A percentile compares a stretch with the other conserved stretches of the same genome.
Conservation (phyloP, 2,329 filamentous ascomycete species). For the Colletotrichum orchidophilum region DNA sequence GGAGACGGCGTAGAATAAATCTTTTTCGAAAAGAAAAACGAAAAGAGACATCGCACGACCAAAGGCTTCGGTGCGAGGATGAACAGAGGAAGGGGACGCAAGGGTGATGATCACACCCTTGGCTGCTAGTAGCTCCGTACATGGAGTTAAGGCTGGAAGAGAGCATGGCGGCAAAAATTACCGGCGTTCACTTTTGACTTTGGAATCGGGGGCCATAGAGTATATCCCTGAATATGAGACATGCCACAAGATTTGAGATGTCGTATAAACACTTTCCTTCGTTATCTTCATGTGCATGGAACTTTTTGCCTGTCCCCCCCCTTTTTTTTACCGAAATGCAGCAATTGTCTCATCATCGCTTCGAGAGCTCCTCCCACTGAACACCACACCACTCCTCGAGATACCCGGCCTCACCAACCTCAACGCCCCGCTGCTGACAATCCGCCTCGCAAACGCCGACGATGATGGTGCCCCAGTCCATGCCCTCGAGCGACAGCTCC, state of each 20-base stretch:
- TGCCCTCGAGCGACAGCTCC: constrained; percentile 78
- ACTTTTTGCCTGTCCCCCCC: constrained; percentile 35
- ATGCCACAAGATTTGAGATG: constrained; percentile 29
- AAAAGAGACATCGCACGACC: not conserved
- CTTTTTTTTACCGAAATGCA: constrained; percentile 36
- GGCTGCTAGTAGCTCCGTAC: constrained; percentile 29
- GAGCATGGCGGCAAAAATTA: constrained; percentile 37
- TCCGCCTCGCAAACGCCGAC: constrained; percentile 85
- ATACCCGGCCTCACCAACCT: constrained; percentile 75
- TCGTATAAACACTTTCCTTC: constrained; percentile 15
- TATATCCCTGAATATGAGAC: constrained; percentile 35
- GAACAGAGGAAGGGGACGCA: constrained; percentile 4
- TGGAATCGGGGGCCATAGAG: constrained; percentile 34
- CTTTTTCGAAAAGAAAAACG: not conserved
- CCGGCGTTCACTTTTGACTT: constrained; percentile 36
- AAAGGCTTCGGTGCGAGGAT: constrained; percentile 11
- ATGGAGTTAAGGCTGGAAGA: constrained; percentile 33
- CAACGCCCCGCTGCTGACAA: constrained; percentile 70
- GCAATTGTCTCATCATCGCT: constrained; percentile 41
- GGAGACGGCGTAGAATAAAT: constrained; percentile 68
- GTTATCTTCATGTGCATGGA: not conserved
- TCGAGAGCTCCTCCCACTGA: constrained; percentile 87
- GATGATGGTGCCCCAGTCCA: constrained; percentile 98
- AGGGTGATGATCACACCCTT: constrained; percentile 11
- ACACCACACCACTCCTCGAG: constrained; percentile 97